Evolutionary conservation across 2,329 filamentous ascomycete species (phyloP).

Genomic region (Clarireedia sp.): DNA sequence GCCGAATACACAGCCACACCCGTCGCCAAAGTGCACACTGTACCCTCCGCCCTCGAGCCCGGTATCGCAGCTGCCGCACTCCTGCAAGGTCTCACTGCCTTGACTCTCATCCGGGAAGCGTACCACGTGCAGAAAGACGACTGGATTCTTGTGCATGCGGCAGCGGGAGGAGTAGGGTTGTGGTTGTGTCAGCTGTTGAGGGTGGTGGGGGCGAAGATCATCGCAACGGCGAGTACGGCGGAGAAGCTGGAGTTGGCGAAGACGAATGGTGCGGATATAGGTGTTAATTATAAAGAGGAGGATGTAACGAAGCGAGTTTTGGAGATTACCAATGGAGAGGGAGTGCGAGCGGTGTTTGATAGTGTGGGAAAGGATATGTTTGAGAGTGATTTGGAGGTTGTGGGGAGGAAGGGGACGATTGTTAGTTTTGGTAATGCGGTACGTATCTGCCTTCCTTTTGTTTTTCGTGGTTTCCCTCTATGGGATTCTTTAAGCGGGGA

Average conservation of each 20-base stretch:
- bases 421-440: slow-evolving; percentile 75
- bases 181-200: slow-evolving; percentile 69
- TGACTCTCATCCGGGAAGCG: slow-evolving; percentile 71
- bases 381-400: slow-evolving; percentile 65
- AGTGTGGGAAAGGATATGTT: slow-evolving; percentile 82
- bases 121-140: slow-evolving; percentile 65
- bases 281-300: slow-evolving; percentile 60
- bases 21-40: slow-evolving; percentile 46
- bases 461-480: neutral
- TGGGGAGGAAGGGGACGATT: slow-evolving; percentile 70
- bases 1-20: slow-evolving; percentile 49
- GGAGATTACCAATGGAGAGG: slow-evolving; percentile 64
- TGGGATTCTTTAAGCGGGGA: neutral
- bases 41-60: slow-evolving; percentile 55
- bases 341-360: slow-evolving; percentile 75
- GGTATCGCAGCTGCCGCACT: slow-evolving; percentile 60
- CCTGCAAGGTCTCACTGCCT: slow-evolving; percentile 75
- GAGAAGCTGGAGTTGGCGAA: slow-evolving; percentile 67
- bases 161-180: slow-evolving; percentile 72
- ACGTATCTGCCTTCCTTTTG: slow-evolving; percentile 29
- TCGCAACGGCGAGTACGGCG: slow-evolving; percentile 67
- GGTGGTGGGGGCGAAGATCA: slow-evolving; percentile 65
- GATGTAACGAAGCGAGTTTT: slow-evolving; percentile 51
- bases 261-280: slow-evolving; percentile 61
- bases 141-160: slow-evolving; percentile 78